Base-by-base conservation (phyloP, 371 early-diverging fungal genomes). In the Basidiobolus meristosporus region DNA sequence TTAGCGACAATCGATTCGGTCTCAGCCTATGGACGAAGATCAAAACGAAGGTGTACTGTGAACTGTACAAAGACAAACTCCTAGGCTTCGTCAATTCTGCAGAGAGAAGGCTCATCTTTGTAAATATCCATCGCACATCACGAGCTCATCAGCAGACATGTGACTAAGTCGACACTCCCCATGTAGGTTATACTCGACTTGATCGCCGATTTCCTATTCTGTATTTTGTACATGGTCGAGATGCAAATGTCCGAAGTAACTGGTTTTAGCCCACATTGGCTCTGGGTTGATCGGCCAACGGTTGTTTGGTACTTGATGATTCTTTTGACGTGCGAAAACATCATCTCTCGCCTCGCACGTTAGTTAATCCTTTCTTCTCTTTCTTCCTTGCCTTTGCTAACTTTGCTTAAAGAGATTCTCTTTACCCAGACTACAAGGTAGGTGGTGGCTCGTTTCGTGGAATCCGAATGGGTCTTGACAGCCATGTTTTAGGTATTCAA, bases 181-280 rank as follows among this genome's bases (percentile, higher is more conserved):
- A n/a, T n/a, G 9, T 47, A 70, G 70, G 67, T 70, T 21, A 62
- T 65, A 39, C 51, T 60, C 30, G 71, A 71, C 41, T 48, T 71
- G 43, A 32, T 62, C 4, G 70, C 71, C 0, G 79, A 81, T 48
- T 32, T 66, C 0, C 38, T 76, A 9, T 67, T 76, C 36, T 76
- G 75, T 45, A 46, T 68, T 15, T 57, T 74, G 11, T 81, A 81
- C 46, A 48, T 78, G 9, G 53, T 67, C 7, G 79, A 81, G 33
- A 61, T 73, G 37, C 68, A 78, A 46, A 60, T 58, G 41, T 64
- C 68, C 16, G 54, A 56, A 21, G 55, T 52, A 47, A 55, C 56
- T 28, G 41, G 54, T 32, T 49, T 53, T 7, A 35, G 48, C 4
- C 80, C 80, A 14, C 43, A 43, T 1, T 77, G 71, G 70, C 47